Evolutionary conservation across 768 basidiomycete genomes (phyloP).

Genomic region (Suillus plorans): DNA sequence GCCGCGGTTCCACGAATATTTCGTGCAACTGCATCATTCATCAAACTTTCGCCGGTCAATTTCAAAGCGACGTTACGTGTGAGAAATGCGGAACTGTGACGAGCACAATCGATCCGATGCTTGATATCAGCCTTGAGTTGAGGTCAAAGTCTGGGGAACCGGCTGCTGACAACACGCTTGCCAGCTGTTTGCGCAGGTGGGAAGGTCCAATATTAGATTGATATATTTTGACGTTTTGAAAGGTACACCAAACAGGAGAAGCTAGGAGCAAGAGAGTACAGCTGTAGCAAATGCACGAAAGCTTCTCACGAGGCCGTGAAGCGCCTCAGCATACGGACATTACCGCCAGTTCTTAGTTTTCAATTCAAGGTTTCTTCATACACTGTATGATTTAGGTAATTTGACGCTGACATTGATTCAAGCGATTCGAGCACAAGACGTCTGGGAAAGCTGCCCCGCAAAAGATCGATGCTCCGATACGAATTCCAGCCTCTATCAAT

Average conservation of each 20-base stretch:
- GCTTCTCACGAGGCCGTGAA: slow-evolving; percentile 75
- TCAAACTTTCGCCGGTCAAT: slow-evolving; percentile 80
- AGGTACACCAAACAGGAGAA: slow-evolving; percentile 89
- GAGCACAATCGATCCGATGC: slow-evolving; percentile 81
- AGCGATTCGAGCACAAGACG: slow-evolving; percentile 93
- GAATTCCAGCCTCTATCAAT: slow-evolving; percentile 80
- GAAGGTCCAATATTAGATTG: slow-evolving; percentile 14
- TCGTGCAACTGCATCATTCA: slow-evolving; percentile 92
- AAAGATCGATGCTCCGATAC: slow-evolving; percentile 83
- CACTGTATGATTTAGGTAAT: not conserved
- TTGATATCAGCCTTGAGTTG: slow-evolving; percentile 89
- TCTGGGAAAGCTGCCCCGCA: slow-evolving; percentile 68
- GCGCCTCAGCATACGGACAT: slow-evolving; percentile 76
- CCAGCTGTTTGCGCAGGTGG: slow-evolving; percentile 73
- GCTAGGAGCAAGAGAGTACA: slow-evolving; percentile 79
- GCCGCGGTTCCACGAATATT: slow-evolving; percentile 70
- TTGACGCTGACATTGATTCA: slow-evolving; percentile 4
- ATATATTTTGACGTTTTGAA: slow-evolving; percentile 3
- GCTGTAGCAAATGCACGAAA: slow-evolving; percentile 79
- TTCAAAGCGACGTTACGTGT: slow-evolving; percentile 90
- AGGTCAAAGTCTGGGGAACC: slow-evolving; percentile 50
- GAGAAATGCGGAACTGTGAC: slow-evolving; percentile 79
- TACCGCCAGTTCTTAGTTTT: slow-evolving; percentile 89
- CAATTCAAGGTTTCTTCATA: slow-evolving; percentile 80
- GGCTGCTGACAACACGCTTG: slow-evolving; percentile 63